These are phyloP conservation scores for Musa balbisiana DNA, from an alignment of 202 grass and related monocot genomes.

Conservation along the genomic window DNA sequence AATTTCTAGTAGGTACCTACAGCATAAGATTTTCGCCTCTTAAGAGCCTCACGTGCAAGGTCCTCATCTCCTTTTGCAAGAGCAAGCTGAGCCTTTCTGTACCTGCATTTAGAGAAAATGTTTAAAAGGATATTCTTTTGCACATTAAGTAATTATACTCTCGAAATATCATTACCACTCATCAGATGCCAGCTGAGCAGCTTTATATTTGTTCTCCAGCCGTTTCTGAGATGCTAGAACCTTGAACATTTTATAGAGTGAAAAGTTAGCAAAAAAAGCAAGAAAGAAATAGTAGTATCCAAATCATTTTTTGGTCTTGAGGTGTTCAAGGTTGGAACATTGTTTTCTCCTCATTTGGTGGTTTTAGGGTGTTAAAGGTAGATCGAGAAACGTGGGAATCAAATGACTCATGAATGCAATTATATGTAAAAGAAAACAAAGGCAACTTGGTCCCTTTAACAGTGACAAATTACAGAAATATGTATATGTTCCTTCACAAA, in stretches of 20 bases:
- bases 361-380: background rate
- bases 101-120: constrained; percentile 7
- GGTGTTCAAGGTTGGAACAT: no score
- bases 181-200: constrained; percentile 21
- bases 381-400: background rate
- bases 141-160: background rate
- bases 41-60: constrained; percentile 19
- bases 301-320: no score
- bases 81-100: constrained; percentile 19
- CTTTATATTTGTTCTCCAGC: constrained; percentile 22
- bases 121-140: background rate
- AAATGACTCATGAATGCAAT: background rate
- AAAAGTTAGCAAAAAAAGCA: background rate
- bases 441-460: no score
- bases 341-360: no score
- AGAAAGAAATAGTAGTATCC: background rate
- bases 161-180: constrained; percentile 9
- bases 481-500: background rate
- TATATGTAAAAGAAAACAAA: background rate
- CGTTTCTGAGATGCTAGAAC: constrained; percentile 20
- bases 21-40: constrained; percentile 27
- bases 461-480: background rate
- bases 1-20: constrained; percentile 12
- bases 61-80: constrained; percentile 20
- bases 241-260: constrained; percentile 10